phyloP scores from a whole-genome alignment of 345 rosid genomes.

The Pugionium cornutum region DNA sequence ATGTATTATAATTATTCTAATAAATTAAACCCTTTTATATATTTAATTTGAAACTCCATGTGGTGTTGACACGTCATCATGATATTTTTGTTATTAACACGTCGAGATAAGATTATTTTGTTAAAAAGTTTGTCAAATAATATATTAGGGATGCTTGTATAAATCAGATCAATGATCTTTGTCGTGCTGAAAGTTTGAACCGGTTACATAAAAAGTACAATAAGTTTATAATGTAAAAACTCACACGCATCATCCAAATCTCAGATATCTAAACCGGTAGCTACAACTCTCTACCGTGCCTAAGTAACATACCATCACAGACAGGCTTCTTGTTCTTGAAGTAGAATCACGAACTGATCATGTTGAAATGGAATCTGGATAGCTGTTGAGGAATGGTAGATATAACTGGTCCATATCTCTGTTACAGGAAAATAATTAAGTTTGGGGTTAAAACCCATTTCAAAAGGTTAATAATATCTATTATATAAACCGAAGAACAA shows the following conservation, averaged over 20 bases:
- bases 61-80: no score
- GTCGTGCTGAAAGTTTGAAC: constrained; percentile 22
- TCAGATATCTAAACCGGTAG: constrained; percentile 23
- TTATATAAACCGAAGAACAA: not conserved
- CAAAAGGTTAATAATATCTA: not conserved
- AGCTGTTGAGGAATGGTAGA: constrained; percentile 98
- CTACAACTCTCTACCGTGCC: constrained; percentile 25
- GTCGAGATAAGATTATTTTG: no score
- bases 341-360: constrained; percentile 63
- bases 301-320: constrained; percentile 1
- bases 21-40: no score
- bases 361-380: constrained; percentile 94
- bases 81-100: no score
- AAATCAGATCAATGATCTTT: constrained; percentile 22
- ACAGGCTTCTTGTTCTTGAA: constrained; percentile 23
- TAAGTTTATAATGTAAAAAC: constrained; percentile 19
- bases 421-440: constrained; percentile 26
- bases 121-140: no score
- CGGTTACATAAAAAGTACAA: constrained; percentile 15
- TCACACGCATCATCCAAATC: constrained; percentile 20
- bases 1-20: no score
- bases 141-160: not conserved
- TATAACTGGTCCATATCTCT: constrained; percentile 95
- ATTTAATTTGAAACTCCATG: no score
- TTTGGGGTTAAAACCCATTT: constrained; percentile 3